Percentiles rank a stretch among this genome's conserved stretches.
phyloP scores from a whole-genome alignment of 169 alveolate genomes.

The Amoebophrya sp. region DNA sequence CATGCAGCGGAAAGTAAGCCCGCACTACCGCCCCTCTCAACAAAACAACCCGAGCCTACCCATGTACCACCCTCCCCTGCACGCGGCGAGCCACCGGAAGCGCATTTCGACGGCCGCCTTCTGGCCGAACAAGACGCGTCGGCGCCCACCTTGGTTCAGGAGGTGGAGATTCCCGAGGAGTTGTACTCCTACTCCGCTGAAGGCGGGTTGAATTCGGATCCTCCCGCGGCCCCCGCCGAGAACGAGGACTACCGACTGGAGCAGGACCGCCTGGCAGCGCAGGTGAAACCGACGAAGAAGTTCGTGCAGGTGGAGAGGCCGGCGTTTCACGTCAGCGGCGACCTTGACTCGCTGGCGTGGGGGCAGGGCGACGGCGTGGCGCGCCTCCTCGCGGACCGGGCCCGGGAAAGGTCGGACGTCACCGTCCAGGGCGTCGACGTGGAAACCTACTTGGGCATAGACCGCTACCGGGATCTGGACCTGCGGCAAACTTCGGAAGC shows the following conservation, averaged over 20 bases:
- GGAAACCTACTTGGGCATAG: neutral
- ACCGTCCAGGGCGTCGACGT: neutral
- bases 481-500: too few species aligned
- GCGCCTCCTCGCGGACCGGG: neutral
- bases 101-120: too few species aligned
- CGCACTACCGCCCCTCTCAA: too few species aligned
- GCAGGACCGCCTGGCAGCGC: neutral
- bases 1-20: too few species aligned
- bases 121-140: neutral
- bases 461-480: too few species aligned
- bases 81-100: too few species aligned
- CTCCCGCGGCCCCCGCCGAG: neutral
- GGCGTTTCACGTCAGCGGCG: neutral
- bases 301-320: neutral
- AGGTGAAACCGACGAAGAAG: neutral
- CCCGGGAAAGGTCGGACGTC: too few species aligned
- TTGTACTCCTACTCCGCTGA: neutral
- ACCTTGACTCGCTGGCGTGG: neutral
- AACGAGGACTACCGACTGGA: neutral
- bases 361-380: neutral
- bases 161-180: neutral
- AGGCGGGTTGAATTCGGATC: neutral
- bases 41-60: too few species aligned
- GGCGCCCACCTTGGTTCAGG: neutral
- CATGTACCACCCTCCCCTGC: too few species aligned